These are phyloP conservation scores for Drosera spatulata DNA, from an alignment of 179 eudicot species.

Conservation along the genomic window DNA sequence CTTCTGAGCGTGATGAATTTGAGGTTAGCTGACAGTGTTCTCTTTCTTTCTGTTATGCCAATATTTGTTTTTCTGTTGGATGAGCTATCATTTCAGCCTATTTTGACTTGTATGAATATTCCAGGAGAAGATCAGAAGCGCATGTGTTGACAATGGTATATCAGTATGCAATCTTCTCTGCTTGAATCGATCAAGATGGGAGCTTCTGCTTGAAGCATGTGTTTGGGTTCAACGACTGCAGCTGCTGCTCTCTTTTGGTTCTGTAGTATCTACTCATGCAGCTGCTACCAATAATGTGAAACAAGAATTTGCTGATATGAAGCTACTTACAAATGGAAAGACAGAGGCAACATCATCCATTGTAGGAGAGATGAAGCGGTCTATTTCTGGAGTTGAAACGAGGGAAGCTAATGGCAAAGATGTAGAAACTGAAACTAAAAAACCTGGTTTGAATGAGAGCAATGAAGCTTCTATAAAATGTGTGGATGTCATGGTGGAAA, in stretches of 20 bases:
- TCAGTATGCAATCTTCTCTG: slow-evolving; percentile 38
- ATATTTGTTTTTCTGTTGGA: background rate
- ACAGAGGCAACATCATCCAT: background rate
- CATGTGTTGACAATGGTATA: slow-evolving; percentile 24
- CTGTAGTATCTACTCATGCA: slow-evolving; percentile 9
- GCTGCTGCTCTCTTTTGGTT: slow-evolving; percentile 42
- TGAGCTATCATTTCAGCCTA: background rate
- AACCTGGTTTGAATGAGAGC: slow-evolving; percentile 9
- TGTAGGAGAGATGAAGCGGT: background rate
- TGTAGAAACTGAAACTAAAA: slow-evolving; percentile 1
- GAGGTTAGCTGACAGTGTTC: slow-evolving; percentile 38
- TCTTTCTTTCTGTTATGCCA: slow-evolving; percentile 4
- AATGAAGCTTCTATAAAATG: slow-evolving; percentile 11
- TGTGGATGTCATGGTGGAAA: slow-evolving; percentile 15
- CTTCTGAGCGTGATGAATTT: slow-evolving; percentile 54
- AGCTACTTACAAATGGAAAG: slow-evolving; percentile 2
- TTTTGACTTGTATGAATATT: slow-evolving; percentile 1
- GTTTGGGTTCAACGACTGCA: slow-evolving; percentile 74
- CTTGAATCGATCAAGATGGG: slow-evolving; percentile 55
- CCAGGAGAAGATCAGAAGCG: slow-evolving; percentile 45
- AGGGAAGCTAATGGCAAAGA: slow-evolving; percentile 1
- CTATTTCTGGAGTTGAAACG: background rate
- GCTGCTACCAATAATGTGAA: slow-evolving; percentile 1
- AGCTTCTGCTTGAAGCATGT: slow-evolving; percentile 56
- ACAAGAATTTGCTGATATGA: slow-evolving; percentile 8